Evolutionary conservation across 2,329 filamentous ascomycete genomes (phyloP).

Genomic region (Diplodia corticola): DNA sequence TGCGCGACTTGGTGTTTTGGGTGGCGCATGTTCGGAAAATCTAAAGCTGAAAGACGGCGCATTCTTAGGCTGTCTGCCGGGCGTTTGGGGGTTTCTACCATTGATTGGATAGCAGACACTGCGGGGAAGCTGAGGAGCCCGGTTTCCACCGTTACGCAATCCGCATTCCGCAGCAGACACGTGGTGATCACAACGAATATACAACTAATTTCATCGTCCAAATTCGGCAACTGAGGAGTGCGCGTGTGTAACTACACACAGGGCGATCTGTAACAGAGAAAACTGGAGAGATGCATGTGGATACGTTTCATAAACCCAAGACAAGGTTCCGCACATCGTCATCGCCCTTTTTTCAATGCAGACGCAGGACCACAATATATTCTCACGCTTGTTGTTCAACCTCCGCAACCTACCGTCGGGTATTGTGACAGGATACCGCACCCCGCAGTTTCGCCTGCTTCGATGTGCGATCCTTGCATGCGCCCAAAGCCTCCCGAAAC

Average conservation of each 20-base stretch:
- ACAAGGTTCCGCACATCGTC: background rate
- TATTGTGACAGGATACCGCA: background rate
- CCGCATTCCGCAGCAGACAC: conserved; percentile 1
- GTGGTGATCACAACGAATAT: conserved; percentile 7
- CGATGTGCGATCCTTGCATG: background rate
- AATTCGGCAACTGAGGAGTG: conserved; percentile 1
- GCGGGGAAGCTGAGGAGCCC: background rate
- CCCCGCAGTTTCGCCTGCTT: background rate
- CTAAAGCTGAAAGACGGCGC: background rate
- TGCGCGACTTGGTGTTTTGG: conserved; percentile 11
- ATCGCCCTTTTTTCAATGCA: background rate
- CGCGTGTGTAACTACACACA: background rate
- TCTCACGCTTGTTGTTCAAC: background rate
- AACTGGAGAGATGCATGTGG: conserved; percentile 17
- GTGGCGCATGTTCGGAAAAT: conserved; percentile 12
- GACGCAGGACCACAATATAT: background rate
- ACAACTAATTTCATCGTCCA: conserved; percentile 8
- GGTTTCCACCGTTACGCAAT: background rate
- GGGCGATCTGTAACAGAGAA: conserved; percentile 13
- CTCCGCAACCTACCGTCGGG: background rate
- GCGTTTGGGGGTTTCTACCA: conserved; percentile 7
- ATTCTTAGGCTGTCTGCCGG: conserved; percentile 14
- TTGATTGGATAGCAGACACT: background rate
- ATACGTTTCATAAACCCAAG: conserved; percentile 4
- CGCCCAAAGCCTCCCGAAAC: background rate